Percentiles rank a stretch among this genome's conserved stretches.
Evolutionary conservation across 2,329 filamentous ascomycete species (phyloP).

Genomic region (Fusarium beomiforme): DNA sequence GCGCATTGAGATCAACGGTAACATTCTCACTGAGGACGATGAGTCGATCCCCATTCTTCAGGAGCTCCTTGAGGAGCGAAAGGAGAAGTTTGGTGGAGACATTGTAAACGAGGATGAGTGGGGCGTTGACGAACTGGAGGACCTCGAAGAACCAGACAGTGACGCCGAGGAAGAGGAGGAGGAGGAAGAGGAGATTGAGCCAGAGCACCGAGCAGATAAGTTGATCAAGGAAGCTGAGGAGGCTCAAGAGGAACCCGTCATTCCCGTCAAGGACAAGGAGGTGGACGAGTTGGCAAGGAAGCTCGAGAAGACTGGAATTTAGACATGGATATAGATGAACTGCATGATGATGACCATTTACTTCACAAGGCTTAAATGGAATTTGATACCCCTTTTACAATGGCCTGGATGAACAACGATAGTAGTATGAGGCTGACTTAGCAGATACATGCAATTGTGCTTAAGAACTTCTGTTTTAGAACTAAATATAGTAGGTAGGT

Average conservation of each 20-base stretch:
- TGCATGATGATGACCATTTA: conserved; percentile 40
- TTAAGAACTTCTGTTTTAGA: background rate
- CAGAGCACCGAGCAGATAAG: conserved; percentile 75
- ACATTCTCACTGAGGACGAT: conserved; percentile 92
- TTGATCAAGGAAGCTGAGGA: conserved; percentile 74
- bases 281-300: conserved; percentile 83
- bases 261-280: conserved; percentile 75
- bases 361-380: conserved; percentile 40
- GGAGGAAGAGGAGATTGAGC: conserved; percentile 70
- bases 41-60: conserved; percentile 73
- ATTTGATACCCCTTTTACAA: conserved; percentile 46
- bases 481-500: background rate
- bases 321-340: conserved; percentile 44
- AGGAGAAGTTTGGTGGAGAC: conserved; percentile 76
- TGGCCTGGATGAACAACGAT: background rate
- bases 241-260: conserved; percentile 78
- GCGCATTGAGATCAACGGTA: conserved; percentile 94
- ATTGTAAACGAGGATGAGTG: conserved; percentile 79
- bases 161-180: conserved; percentile 76
- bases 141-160: conserved; percentile 81
- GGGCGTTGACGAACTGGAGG: conserved; percentile 86
- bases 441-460: background rate
- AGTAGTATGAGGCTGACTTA: background rate
- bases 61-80: conserved; percentile 78
- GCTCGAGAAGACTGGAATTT: conserved; percentile 76